phyloP scores from a whole-genome alignment of 2,329 filamentous ascomycete species.

The Diaporthe citriasiana region DNA sequence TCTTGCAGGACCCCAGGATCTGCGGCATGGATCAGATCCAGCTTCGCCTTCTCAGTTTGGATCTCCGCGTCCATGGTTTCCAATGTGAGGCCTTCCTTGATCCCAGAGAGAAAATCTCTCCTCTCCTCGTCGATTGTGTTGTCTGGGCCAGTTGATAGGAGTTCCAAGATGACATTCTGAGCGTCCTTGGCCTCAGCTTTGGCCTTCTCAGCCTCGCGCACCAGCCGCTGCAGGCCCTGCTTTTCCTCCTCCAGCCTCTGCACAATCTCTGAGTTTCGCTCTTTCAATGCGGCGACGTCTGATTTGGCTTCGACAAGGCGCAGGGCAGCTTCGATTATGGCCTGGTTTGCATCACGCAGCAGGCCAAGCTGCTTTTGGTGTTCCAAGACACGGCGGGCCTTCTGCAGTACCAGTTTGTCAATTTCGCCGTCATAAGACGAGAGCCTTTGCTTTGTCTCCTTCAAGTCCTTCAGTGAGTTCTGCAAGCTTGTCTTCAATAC shows the following conservation, averaged over 20 bases:
- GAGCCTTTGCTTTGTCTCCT: conserved; percentile 60
- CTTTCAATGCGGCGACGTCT: conserved; percentile 78
- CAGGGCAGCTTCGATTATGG: conserved; percentile 78
- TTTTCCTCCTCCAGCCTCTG: conserved; percentile 63
- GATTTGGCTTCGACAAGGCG: conserved; percentile 85
- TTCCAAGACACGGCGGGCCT: conserved; percentile 66
- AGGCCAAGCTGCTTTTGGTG: conserved; percentile 72
- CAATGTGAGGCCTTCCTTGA: conserved; percentile 64
- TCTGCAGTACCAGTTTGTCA: conserved; percentile 69
- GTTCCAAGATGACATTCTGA: conserved; percentile 56
- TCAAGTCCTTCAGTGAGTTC: conserved; percentile 53
- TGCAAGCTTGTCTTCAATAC: conserved; percentile 54
- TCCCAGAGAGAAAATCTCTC: conserved; percentile 57
- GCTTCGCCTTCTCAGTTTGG: conserved; percentile 77
- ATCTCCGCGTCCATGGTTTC: conserved; percentile 82
- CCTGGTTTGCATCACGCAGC: conserved; percentile 73
- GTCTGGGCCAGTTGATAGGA: conserved; percentile 7
- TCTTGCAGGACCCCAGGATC: conserved; percentile 82
- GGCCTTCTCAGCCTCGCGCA: conserved; percentile 53
- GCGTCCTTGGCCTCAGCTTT: conserved; percentile 52
- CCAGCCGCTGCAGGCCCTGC: conserved; percentile 55
- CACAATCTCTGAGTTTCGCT: conserved; percentile 73
- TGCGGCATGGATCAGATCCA: conserved; percentile 84
- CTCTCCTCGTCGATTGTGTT: conserved; percentile 51
- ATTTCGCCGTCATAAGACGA: conserved; percentile 65